These are phyloP conservation scores for Psidium guajava DNA, from an alignment of 345 rosid genomes.

Conservation along the genomic window DNA sequence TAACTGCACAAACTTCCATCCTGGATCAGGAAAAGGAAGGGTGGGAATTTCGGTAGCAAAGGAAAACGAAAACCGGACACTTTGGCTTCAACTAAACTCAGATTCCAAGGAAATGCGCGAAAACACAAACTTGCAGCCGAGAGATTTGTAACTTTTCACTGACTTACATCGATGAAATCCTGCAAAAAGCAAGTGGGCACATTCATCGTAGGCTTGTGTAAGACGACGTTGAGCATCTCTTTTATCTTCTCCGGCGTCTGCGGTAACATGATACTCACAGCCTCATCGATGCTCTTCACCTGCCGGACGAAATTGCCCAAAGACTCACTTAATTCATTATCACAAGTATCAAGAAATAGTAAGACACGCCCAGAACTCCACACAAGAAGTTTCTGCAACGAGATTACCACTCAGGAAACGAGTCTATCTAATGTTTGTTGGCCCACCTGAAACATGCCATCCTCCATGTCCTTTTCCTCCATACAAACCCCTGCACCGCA, in stretches of 20 bases:
- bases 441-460: constrained; percentile 1
- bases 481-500: constrained; percentile 8
- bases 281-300: constrained; percentile 5
- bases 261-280: constrained; percentile 2
- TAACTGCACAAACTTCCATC: not conserved
- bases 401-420: not conserved
- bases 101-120: not conserved
- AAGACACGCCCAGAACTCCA: not conserved
- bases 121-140: not conserved
- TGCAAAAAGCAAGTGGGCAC: constrained; percentile 1
- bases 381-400: not conserved
- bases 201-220: not conserved
- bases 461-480: constrained; percentile 13
- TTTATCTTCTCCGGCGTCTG: constrained; percentile 6
- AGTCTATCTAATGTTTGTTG: not conserved
- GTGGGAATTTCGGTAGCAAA: not conserved
- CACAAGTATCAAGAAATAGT: not conserved
- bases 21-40: not conserved
- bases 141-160: not conserved
- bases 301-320: not conserved
- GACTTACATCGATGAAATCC: constrained; percentile 4
- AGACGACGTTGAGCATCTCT: not conserved
- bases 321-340: not conserved
- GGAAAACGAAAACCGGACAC: not conserved
- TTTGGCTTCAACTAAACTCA: not conserved